Evolutionary conservation across 192 early-diverging fungal genomes (phyloP), one percentile per base, ranked within the genome.

Genomic region (Coemansia sp.): DNA sequence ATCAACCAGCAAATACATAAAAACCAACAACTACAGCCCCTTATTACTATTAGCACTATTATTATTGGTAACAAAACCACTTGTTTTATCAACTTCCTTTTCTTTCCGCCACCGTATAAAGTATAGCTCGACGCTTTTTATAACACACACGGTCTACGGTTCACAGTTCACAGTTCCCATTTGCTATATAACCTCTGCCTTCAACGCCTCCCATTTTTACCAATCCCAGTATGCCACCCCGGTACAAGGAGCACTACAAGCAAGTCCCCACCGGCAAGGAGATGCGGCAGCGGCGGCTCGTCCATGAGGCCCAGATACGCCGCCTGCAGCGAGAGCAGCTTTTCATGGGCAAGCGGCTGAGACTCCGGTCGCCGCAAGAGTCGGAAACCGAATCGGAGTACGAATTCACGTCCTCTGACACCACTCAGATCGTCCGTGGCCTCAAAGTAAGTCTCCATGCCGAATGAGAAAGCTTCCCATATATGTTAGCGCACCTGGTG

Each of bases 311-410:
- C 13, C 69, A 78, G 57, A 56, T 83, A 37, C 72, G 87, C n/a
- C 80, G 78, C 29, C 67, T 79, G 28, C 82, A 85, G 33, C 80
- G 86, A 14, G 84, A 88, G 46, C 83, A 85, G 37, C 55, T 86
- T 10, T 79, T 86, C 39, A 85, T 82, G 51, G 78, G 83, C 28
- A 88, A 86, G 45, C 64, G 86, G 7, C 80, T 83, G 27, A 77
- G 78, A 36, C 76, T 55, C 50, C 70, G 55, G 33, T 29, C 46
- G 6, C 50, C 59, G 5, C 59, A 75, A 23, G 72, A 75, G 24
- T 67, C 61, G 13, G 62, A 73, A 30, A 66, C 70, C 34, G 70
- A 73, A 47, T 60, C 70, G 9, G 70, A 73, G 47, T 66, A 66
- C 36, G 70, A 73, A 47, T 65, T 66, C 24, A 66, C 62, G 23